Evolutionary conservation across 129 eudicot species (phyloP), one percentile per base, ranked within the genome.

Genomic region (Tagetes patula): DNA sequence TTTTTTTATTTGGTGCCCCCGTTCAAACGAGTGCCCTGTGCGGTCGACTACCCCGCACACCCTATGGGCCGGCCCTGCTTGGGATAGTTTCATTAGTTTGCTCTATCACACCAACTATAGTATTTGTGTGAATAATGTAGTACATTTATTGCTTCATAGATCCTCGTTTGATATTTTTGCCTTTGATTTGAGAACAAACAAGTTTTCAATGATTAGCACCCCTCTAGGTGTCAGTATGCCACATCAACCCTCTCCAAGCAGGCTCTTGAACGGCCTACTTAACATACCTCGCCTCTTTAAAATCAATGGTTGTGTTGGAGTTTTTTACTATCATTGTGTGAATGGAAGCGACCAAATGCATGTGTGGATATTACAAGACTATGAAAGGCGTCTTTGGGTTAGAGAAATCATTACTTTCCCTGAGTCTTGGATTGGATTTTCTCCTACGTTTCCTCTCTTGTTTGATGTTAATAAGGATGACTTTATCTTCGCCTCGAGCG

Each of bases 331-430:
- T 13, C 72, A 75, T 12, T 60, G 11, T 3, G 43, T 61, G 2
- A 38, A 12, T 34, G 50, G 46, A 62, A 2, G 13, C 42, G 34
- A 65, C 0, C 11, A 50, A 48, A 41, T 75, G 72, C 13, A 50
- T 31, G 48, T 75, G 2, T 65, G 72, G 79, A 75, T 75, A 11
- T 75, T 75, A 31, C 36, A 38, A 27, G 79, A 75, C 38, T 75
- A 63, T 20, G 71, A n/a, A 1, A 52, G 50, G 5, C 79, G 50
- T 20, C 38, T 45, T 47, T 75, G 79, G 79, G 65, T 75, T 30
- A 65, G 7, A 5, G 72, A 75, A 54, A 64, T 65, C 0, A 8
- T 65, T 75, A 10, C 27, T 20, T 37, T 62, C n/a, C 43, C 45
- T 0, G 14, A 38, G 27, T 13, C 68, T 8, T 62, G 30, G 40